Percentiles rank a stretch among this genome's conserved stretches.
Conservation (phyloP, 1,284 basidiomycete genomes). For the Rhodotorula sp. region DNA sequence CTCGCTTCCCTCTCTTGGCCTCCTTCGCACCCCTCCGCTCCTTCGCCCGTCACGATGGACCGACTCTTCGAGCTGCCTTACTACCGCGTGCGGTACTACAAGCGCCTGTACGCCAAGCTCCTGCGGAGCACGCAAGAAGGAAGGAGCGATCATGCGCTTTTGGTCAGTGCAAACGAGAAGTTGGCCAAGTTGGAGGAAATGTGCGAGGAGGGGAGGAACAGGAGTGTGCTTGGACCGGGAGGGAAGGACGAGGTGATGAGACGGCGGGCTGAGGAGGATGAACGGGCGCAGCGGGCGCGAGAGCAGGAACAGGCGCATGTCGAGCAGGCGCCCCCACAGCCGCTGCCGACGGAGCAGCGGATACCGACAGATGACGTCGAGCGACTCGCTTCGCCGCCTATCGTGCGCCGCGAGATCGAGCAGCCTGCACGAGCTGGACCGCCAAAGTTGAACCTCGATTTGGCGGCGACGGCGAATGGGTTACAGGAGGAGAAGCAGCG, state of each 20-base stretch:
- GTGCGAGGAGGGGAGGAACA: constrained; percentile 56
- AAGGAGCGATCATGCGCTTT: constrained; percentile 77
- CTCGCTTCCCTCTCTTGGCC: constrained; percentile 65
- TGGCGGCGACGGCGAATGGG: background rate
- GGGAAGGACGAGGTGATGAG: no score
- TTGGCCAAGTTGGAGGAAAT: constrained; percentile 70
- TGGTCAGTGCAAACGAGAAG: constrained; percentile 75
- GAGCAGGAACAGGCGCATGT: background rate
- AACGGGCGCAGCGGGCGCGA: background rate
- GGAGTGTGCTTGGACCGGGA: constrained; percentile 1
- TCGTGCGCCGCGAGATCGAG: background rate
- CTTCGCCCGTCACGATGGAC: constrained; percentile 53
- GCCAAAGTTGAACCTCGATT: constrained; percentile 15
- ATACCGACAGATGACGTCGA: background rate
- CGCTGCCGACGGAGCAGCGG: background rate
- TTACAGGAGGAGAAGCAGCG: background rate
- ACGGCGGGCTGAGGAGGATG: background rate
- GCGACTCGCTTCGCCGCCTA: background rate
- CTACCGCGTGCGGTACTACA: constrained; percentile 83
- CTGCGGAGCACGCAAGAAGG: constrained; percentile 85
- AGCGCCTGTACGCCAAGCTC: constrained; percentile 81
- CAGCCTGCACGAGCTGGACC: background rate
- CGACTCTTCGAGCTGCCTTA: constrained; percentile 57
- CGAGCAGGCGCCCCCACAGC: background rate
- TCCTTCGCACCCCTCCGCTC: constrained; percentile 53